Conservation (phyloP, 495 filamentous ascomycete genomes). For the Penicillium angulare region DNA sequence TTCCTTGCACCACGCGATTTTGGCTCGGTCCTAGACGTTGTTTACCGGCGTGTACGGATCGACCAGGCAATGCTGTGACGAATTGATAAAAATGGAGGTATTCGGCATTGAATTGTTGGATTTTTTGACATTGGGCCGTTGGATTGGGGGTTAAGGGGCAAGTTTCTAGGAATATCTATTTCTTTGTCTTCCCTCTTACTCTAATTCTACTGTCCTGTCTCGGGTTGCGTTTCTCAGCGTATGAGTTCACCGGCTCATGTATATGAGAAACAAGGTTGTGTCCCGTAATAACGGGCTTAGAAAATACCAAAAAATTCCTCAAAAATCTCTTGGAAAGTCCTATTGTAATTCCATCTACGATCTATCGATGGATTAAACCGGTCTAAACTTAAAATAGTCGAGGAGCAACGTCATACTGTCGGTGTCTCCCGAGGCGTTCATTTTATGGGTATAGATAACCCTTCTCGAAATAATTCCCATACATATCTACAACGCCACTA, state of each 20-base stretch:
- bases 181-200: not conserved
- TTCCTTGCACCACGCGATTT: slow-evolving; percentile 4
- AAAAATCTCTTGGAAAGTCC: not conserved
- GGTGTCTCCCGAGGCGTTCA: not conserved
- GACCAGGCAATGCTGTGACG: slow-evolving; percentile 16
- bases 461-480: slow-evolving; percentile 55
- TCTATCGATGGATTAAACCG: too few relatives aligned
- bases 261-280: slow-evolving; percentile 15
- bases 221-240: slow-evolving; percentile 23
- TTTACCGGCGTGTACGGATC: not conserved
- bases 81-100: slow-evolving; percentile 15
- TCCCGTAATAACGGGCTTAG: slow-evolving; percentile 5
- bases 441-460: slow-evolving; percentile 50
- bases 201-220: not conserved
- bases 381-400: too few relatives aligned
- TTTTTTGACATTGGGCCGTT: not conserved
- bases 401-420: too few relatives aligned
- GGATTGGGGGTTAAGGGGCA: not conserved
- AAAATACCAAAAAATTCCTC: slow-evolving; percentile 17
- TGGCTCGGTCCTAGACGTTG: not conserved
- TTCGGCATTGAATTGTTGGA: slow-evolving; percentile 2
- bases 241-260: slow-evolving; percentile 15
- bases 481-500: slow-evolving; percentile 49
- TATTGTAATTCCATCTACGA: not conserved
- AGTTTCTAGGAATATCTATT: not conserved